Base-by-base conservation (phyloP, 495 filamentous ascomycete species). In the Podospora anserina region DNA sequence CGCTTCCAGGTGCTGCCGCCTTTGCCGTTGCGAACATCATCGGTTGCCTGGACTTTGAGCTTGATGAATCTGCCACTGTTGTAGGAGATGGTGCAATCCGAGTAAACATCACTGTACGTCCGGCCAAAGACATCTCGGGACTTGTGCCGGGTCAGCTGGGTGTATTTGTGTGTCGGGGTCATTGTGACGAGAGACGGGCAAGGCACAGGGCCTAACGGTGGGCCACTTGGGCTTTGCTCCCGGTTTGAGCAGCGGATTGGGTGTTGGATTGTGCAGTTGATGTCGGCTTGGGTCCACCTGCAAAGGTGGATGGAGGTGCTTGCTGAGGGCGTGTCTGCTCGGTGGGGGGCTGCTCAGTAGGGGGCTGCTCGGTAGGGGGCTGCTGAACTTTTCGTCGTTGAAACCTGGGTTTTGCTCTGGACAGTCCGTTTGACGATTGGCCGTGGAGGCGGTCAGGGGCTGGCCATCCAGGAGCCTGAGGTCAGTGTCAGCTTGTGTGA, bases 381-480 rank as follows among this genome's bases (percentile, higher is more conserved):
- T 23, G 23, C 23, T 58, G 55, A 58, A 19, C n/a, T 58, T 26
- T 58, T 20, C 19, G n/a, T 58, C 55, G 7, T 58, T 19, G 55
- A 58, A 58, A 58, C 55, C 23, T 58, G 55, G 55, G 23, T n/a
- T 58, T 58, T 58, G n/a, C 55, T 20, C 55, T 58, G 4, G 55
- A 20, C 2, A 13, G 1, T 49, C 39, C 39, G n/a, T 20, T 58
- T 19, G 55, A 20, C 4, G 55, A 9, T 26, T 58, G 55, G n/a
- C 55, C 55, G 55, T 58, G 55, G n/a, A 58, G 55, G 13, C 23
- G n/a, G 55, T 20, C n/a, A 26, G n/a, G 55, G 5, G 55, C 55
- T 58, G 55, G 55, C 55, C 55, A 58, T 58, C 55, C 55, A 58
- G 55, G 55, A 58, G 55, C 55, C 55, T 58, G 55, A 49, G 15